Evolutionary conservation across 495 filamentous ascomycete species (phyloP), one percentile per base, ranked within the genome.

Genomic region (Bryoglossum gracile): DNA sequence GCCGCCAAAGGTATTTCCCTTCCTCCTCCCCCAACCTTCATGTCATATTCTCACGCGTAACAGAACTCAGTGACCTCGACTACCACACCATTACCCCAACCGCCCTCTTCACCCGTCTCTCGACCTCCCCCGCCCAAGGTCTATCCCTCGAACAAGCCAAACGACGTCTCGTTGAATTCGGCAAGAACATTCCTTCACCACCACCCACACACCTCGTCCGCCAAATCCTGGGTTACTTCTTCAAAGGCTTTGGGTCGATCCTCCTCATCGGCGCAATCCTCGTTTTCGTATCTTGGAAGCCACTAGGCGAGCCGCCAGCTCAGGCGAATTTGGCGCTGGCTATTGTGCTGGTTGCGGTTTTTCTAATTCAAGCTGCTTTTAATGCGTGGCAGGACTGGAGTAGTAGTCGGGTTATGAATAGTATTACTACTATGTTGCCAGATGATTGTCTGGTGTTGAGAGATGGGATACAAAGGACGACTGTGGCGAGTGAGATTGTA

Each of bases 281-380:
- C 4, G 78, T 86, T 41, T 83, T 84, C 55, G 58, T 86, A 34
- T 70, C 77, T 5, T 87, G 81, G 82, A 81, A 78, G 37, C 83
- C 84, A 4, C 75, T 86, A 0, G 82, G 82, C 0, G 41, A 83
- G 9, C 84, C 83, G 1, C 84, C 84, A 1, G 64, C 77, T 0
- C 43, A 65, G 14, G 77, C 82, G 4, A 86, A 88, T 56, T 61
- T 87, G 14, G 83, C 80, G 0, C 67, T 86, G 3, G 82, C 75
- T 3, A 78, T 84, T 51, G 78, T 86, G 6, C 62, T 87, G 3
- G 46, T 80, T 17, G 70, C 72, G 6, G 82, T 88, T 0, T 84
- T 82, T 51, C 56, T 83, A 48, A 70, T 82, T 17, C 82, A 88
- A 58, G 83, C 83, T n/a, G 67, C 67, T 1, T 88, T 87, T 63